phyloP scores from a whole-genome alignment of 2,329 filamentous ascomycete genomes.

The Pestalotiopsis sp. region DNA sequence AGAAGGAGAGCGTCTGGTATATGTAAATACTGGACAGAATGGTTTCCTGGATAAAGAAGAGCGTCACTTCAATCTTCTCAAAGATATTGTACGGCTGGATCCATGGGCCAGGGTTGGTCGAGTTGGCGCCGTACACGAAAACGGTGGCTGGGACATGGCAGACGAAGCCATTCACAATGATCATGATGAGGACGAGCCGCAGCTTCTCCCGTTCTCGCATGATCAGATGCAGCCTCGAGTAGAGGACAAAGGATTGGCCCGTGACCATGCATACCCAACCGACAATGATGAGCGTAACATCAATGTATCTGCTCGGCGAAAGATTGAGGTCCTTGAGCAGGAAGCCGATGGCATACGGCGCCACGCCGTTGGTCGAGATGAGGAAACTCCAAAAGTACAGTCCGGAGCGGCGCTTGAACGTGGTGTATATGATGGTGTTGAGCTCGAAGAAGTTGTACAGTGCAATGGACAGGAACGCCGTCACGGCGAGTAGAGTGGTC shows the following conservation, averaged over 20 bases:
- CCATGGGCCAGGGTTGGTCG: not conserved
- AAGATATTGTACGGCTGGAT: conserved; percentile 36
- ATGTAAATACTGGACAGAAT: conserved; percentile 49
- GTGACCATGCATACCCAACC: conserved; percentile 59
- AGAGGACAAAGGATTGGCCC: conserved; percentile 58
- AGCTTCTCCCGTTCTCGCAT: conserved; percentile 47
- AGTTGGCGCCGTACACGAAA: conserved; percentile 47
- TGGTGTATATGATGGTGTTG: conserved; percentile 36
- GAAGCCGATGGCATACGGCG: conserved; percentile 33
- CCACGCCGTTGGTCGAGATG: conserved; percentile 30
- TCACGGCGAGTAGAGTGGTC: not conserved
- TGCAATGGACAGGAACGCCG: conserved; percentile 7
- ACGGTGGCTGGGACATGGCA: conserved; percentile 52
- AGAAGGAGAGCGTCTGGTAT: conserved; percentile 30
- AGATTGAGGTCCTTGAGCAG: conserved; percentile 32
- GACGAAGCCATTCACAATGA: conserved; percentile 49
- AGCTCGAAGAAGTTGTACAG: conserved; percentile 33
- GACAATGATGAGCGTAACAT: conserved; percentile 1
- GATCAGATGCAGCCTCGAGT: conserved; percentile 57
- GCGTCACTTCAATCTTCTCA: conserved; percentile 52
- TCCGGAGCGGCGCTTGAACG: conserved; percentile 33
- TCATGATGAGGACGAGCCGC: conserved; percentile 50
- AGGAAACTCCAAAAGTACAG: conserved; percentile 35
- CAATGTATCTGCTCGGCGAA: conserved; percentile 20
- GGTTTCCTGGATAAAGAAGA: conserved; percentile 50